Percentiles rank a stretch among this genome's conserved stretches.
These are phyloP conservation scores for Moricandia arvensis DNA, from an alignment of 345 rosid genomes.

Conservation along the genomic window DNA sequence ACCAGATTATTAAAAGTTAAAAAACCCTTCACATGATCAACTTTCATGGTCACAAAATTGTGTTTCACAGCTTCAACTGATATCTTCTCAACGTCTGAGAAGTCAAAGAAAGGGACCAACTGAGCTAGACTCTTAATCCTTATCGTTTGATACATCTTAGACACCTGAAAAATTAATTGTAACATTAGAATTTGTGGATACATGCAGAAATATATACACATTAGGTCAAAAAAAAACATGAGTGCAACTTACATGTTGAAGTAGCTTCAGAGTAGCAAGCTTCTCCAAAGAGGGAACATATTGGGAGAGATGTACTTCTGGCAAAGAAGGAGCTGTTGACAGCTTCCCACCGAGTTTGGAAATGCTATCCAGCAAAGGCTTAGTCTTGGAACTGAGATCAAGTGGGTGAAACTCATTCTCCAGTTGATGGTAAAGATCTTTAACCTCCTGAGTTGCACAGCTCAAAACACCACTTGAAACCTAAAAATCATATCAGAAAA, in stretches of 20 bases:
- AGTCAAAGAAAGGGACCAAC: constrained; percentile 81
- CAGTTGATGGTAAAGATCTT: constrained; percentile 80
- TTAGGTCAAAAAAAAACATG: background rate
- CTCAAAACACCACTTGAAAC: constrained; percentile 84
- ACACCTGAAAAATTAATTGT: constrained; percentile 54
- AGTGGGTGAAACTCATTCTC: constrained; percentile 85
- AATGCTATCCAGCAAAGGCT: constrained; percentile 66
- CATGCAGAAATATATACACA: background rate
- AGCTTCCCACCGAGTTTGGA: constrained; percentile 87
- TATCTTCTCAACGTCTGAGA: constrained; percentile 82
- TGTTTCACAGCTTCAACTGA: constrained; percentile 91
- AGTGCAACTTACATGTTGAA: constrained; percentile 63
- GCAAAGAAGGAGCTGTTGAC: constrained; percentile 81
- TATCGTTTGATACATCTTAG: constrained; percentile 81
- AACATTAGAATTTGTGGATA: background rate
- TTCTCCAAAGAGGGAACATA: constrained; percentile 82
- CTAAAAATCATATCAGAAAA: constrained; percentile 31
- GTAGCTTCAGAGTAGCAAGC: constrained; percentile 82
- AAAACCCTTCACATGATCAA: constrained; percentile 79
- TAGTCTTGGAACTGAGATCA: constrained; percentile 72
- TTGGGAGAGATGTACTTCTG: constrained; percentile 78
- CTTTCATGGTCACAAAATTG: constrained; percentile 75
- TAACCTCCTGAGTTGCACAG: constrained; percentile 91
- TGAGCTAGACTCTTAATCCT: constrained; percentile 67
- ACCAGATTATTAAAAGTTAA: constrained; percentile 69